These are phyloP conservation scores for Suillus subluteus DNA, from an alignment of 768 basidiomycete genomes.

Conservation along the genomic window DNA sequence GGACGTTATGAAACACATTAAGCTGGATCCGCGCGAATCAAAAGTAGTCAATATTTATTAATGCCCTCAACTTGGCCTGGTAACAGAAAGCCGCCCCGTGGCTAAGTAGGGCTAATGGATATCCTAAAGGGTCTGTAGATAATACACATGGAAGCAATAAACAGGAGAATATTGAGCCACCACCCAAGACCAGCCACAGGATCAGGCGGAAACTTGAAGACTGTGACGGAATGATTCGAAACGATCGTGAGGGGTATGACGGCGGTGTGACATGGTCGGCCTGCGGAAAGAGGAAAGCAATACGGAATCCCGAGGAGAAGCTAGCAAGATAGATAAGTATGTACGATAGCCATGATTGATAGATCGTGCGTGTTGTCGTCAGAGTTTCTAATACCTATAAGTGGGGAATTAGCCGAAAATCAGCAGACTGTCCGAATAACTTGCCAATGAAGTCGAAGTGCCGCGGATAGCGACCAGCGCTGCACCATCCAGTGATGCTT, in stretches of 20 bases:
- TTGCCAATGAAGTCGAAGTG: conserved; percentile 11
- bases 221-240: conserved; percentile 21
- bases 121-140: conserved; percentile 30
- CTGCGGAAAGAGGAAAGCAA: conserved; percentile 30
- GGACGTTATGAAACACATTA: background rate
- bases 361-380: conserved; percentile 37
- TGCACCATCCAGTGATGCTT: conserved; percentile 32
- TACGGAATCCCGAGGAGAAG: conserved; percentile 27
- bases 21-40: background rate
- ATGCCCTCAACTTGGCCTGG: conserved; percentile 14
- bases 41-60: conserved; percentile 17
- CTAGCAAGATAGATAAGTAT: conserved; percentile 37
- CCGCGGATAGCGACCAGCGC: conserved; percentile 28
- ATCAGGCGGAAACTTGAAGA: conserved; percentile 13
- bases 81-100: conserved; percentile 16
- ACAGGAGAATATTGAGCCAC: conserved; percentile 26
- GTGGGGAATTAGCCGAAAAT: conserved; percentile 9
- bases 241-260: conserved; percentile 36
- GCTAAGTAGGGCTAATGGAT: conserved; percentile 22
- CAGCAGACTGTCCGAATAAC: background rate
- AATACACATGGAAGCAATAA: conserved; percentile 36
- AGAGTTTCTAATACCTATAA: conserved; percentile 29
- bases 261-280: conserved; percentile 32
- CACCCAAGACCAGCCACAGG: conserved; percentile 14
- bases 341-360: conserved; percentile 35